Evolutionary conservation across 2,329 filamentous ascomycete genomes (phyloP).

Genomic region (Penicillium sp.): DNA sequence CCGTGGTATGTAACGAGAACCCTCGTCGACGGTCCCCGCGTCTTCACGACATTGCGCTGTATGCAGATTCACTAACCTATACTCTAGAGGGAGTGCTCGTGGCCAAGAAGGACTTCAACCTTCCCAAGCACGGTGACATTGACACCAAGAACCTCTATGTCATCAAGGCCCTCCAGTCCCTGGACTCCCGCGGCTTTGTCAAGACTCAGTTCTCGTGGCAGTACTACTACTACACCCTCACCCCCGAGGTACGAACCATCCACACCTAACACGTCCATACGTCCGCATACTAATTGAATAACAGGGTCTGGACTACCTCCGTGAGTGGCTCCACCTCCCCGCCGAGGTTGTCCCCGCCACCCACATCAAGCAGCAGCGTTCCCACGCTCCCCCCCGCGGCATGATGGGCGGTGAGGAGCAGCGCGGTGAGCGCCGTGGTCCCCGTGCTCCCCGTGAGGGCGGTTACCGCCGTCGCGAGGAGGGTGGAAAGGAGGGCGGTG

Average conservation of each 20-base stretch:
- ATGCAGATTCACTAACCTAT: constrained; percentile 16
- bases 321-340: constrained; percentile 99
- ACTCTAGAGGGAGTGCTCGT: constrained; percentile 75
- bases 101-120: constrained; percentile 99
- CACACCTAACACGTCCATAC: too few relatives aligned
- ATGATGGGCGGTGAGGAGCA: constrained; percentile 92
- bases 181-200: constrained; percentile 96
- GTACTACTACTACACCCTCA: constrained; percentile 99
- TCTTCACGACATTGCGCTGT: constrained; percentile 5
- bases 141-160: constrained; percentile 99
- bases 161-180: constrained; percentile 98
- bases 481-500: constrained; percentile 82
- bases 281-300: constrained; percentile 3
- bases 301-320: constrained; percentile 96
- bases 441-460: constrained; percentile 77
- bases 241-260: constrained; percentile 63
- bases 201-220: constrained; percentile 99
- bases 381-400: constrained; percentile 94
- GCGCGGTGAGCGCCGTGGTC: constrained; percentile 66
- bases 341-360: constrained; percentile 99
- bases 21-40: constrained; percentile 16
- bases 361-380: constrained; percentile 99
- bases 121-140: constrained; percentile 95
- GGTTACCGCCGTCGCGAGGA: constrained; percentile 89
- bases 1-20: constrained; percentile 62